A percentile compares a stretch with the other conserved stretches of the same genome.
Evolutionary conservation across 2,329 filamentous ascomycete species (phyloP).

Genomic region (Fusarium cyanostomum): DNA sequence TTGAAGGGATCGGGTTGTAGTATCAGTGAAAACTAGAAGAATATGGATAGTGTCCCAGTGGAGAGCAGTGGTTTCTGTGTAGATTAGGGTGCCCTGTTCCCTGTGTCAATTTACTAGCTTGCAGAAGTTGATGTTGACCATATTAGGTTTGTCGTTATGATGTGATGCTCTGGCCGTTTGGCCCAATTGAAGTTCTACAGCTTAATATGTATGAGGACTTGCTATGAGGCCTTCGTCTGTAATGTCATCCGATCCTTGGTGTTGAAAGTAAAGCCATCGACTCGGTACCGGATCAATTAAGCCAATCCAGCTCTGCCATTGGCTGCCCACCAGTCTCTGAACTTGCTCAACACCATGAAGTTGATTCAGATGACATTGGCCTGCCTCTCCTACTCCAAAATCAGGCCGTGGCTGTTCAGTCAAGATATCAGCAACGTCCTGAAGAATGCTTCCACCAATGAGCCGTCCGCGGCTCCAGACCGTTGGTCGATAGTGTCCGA

Average conservation of each 20-base stretch:
- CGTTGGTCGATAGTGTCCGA: too few relatives aligned
- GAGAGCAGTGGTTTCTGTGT: slow-evolving; percentile 48
- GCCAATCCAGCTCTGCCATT: neutral
- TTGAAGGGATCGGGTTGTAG: slow-evolving; percentile 28
- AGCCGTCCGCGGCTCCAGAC: neutral
- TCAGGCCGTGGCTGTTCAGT: neutral
- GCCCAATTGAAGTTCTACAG: slow-evolving; percentile 3
- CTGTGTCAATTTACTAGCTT: slow-evolving; percentile 50
- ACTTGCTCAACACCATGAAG: neutral
- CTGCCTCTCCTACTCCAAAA: neutral
- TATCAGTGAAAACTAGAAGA: slow-evolving; percentile 42
- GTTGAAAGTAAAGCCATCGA: neutral
- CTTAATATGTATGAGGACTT: neutral
- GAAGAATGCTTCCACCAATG: neutral
- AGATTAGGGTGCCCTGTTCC: slow-evolving; percentile 53
- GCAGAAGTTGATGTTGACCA: slow-evolving; percentile 42
- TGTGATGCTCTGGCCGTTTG: neutral
- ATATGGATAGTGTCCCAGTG: slow-evolving; percentile 31
- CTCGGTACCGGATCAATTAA: neutral
- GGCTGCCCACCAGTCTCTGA: neutral
- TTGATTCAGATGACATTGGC: neutral
- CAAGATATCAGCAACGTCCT: neutral
- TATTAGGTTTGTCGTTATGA: slow-evolving; percentile 3
- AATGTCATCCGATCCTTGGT: slow-evolving; percentile 27
- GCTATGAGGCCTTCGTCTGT: neutral